A percentile compares a stretch with the other conserved stretches of the same genome.
Conservation (phyloP, 331 rosid species). For the Acacia concinna region DNA sequence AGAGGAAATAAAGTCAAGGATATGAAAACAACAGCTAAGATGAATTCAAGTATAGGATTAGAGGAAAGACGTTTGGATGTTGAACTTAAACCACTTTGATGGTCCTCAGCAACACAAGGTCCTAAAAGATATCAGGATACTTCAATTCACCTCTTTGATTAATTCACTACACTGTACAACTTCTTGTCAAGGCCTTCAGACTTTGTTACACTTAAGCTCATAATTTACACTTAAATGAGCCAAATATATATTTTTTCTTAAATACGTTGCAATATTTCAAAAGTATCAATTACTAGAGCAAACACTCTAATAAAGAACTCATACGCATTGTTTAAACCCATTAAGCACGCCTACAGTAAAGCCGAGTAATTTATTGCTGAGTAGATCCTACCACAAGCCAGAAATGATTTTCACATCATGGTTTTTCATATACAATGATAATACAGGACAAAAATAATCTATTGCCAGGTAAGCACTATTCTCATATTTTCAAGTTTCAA, state of each 20-base stretch:
- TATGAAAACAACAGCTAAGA: neutral
- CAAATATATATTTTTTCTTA: neutral
- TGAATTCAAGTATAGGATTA: too few species aligned
- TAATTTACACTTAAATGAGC: neutral
- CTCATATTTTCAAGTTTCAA: conserved; percentile 2
- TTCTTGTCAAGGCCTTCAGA: neutral
- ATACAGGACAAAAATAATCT: conserved; percentile 81
- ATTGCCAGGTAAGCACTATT: conserved; percentile 5
- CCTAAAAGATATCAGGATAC: too few species aligned
- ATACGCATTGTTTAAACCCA: too few species aligned
- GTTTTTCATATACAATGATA: conserved; percentile 75
- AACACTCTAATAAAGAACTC: neutral
- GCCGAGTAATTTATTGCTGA: too few species aligned
- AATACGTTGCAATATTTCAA: neutral
- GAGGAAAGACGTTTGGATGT: neutral
- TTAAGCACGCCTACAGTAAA: too few species aligned
- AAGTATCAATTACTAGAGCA: neutral
- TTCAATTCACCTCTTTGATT: too few species aligned
- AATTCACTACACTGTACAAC: neutral
- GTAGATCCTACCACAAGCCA: neutral
- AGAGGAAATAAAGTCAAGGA: neutral
- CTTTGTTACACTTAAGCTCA: neutral
- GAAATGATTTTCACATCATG: conserved; percentile 39
- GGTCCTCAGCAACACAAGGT: too few species aligned
- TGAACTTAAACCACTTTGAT: too few species aligned